phyloP scores from a whole-genome alignment of 2,329 filamentous ascomycete species.

The Reticulascus tulasneorum region DNA sequence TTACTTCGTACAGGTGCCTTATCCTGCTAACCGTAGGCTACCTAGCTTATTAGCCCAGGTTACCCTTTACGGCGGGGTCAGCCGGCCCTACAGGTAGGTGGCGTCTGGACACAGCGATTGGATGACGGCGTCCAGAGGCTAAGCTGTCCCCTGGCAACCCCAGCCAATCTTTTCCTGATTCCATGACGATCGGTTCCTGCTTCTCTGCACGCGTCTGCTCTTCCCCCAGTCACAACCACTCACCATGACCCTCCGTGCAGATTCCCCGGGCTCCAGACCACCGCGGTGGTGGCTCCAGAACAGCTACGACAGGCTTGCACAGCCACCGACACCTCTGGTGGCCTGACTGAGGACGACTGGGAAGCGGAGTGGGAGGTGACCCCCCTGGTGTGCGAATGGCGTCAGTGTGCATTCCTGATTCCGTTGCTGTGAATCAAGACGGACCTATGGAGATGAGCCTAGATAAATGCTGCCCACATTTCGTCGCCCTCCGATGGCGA shows the following conservation, averaged over 20 bases:
- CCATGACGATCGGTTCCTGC: constrained; percentile 13
- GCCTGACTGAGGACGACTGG: constrained; percentile 10
- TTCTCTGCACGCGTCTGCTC: not conserved
- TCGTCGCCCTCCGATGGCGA: constrained; percentile 13
- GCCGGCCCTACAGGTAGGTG: too few relatives aligned
- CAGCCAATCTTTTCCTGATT: constrained; percentile 10
- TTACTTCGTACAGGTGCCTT: too few relatives aligned
- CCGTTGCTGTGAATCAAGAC: constrained; percentile 6
- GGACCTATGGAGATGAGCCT: constrained; percentile 9
- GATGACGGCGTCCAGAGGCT: not conserved
- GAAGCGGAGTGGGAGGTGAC: constrained; percentile 4
- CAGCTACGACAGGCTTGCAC: constrained; percentile 6
- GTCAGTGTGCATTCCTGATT: constrained; percentile 14
- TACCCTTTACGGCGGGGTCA: constrained; percentile 3
- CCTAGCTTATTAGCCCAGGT: too few relatives aligned
- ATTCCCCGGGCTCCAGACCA: not conserved
- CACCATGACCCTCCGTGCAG: constrained; percentile 13
- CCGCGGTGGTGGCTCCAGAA: constrained; percentile 4
- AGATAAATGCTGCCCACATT: constrained; percentile 12
- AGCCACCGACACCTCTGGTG: constrained; percentile 11
- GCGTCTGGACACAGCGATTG: constrained; percentile 2
- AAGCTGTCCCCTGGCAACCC: constrained; percentile 9
- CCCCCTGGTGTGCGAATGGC: constrained; percentile 11
- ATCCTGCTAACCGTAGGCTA: too few relatives aligned
- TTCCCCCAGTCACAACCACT: constrained; percentile 8